Evolutionary conservation across 1,284 basidiomycete genomes (phyloP).

Genomic region (Exsudoporus floridanus): DNA sequence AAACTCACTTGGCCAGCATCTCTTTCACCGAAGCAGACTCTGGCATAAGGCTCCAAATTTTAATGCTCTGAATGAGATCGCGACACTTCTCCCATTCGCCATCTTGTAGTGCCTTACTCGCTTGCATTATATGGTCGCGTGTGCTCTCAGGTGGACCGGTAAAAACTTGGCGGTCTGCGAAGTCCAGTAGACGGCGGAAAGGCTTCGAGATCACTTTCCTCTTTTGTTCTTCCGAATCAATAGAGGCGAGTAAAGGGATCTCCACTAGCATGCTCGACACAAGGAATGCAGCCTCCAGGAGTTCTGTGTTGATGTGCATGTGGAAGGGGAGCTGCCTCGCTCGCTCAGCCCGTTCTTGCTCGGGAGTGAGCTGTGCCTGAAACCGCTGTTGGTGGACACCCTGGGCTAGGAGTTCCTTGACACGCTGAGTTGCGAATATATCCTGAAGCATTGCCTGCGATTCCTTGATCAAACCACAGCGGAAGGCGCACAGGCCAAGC

Average conservation of each 20-base stretch:
- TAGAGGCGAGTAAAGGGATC: conserved; percentile 92
- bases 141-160: conserved; percentile 99
- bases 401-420: conserved; percentile 97
- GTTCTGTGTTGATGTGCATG: conserved; percentile 99
- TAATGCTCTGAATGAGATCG: conserved; percentile 92
- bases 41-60: conserved; percentile 97
- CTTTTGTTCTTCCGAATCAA: conserved; percentile 91
- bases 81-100: conserved; percentile 97
- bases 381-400: conserved; percentile 93
- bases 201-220: conserved; percentile 91
- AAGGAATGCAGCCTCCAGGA: conserved; percentile 96
- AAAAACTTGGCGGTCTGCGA: conserved; percentile 97
- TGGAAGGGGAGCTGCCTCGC: conserved; percentile 98
- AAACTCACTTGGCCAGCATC: conserved; percentile 84
- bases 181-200: conserved; percentile 94
- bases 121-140: conserved; percentile 99
- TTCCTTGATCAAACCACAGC: conserved; percentile 92
- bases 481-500: conserved; percentile 95
- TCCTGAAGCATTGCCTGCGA: conserved; percentile 91
- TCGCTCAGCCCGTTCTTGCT: conserved; percentile 97
- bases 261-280: conserved; percentile 99
- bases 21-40: conserved; percentile 86
- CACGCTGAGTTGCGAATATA: conserved; percentile 93
- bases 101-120: conserved; percentile 92
- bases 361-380: conserved; percentile 77